A percentile compares a stretch with the other conserved stretches of the same genome.
Evolutionary conservation across 805 yeast genomes (phyloP).

Genomic region (Tetrapisispora phaffii): DNA sequence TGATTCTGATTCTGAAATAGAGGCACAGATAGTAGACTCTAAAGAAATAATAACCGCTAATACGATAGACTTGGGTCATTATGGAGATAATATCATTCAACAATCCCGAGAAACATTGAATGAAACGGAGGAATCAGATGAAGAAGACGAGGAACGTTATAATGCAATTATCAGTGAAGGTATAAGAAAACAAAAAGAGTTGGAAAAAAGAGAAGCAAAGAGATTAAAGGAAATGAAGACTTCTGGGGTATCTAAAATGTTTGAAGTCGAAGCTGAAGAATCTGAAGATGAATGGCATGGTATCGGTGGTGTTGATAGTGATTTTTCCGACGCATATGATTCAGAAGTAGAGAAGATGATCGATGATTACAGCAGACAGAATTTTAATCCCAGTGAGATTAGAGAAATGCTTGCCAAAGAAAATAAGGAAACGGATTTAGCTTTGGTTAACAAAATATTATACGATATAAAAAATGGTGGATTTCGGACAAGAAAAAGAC

Average conservation of each 20-base stretch:
- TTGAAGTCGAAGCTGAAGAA: constrained; percentile 80
- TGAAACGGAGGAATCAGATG: constrained; percentile 3
- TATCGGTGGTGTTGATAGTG: constrained; percentile 62
- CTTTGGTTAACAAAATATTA: constrained; percentile 53
- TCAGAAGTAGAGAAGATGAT: constrained; percentile 73
- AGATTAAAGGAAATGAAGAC: constrained; percentile 45
- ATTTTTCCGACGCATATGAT: constrained; percentile 41
- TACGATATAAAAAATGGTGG: constrained; percentile 67
- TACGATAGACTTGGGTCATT: constrained; percentile 22
- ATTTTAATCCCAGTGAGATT: constrained; percentile 48
- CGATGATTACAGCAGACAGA: constrained; percentile 54
- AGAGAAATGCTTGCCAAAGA: constrained; percentile 50
- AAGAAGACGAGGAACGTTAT: constrained; percentile 14
- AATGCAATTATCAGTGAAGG: constrained; percentile 14
- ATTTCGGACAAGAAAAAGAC: constrained; percentile 48
- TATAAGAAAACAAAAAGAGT: constrained; percentile 17
- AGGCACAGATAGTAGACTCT: background rate
- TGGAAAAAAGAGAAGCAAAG: constrained; percentile 17
- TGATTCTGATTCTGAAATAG: constrained; percentile 11
- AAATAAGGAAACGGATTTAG: constrained; percentile 51
- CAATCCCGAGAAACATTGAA: background rate
- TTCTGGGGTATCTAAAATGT: constrained; percentile 46
- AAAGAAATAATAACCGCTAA: constrained; percentile 4
- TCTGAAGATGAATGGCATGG: constrained; percentile 87
- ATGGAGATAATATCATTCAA: constrained; percentile 18